A percentile compares a stretch with the other conserved stretches of the same genome.
Evolutionary conservation across 805 yeast genomes (phyloP).

Genomic region (Candida ponderosae): DNA sequence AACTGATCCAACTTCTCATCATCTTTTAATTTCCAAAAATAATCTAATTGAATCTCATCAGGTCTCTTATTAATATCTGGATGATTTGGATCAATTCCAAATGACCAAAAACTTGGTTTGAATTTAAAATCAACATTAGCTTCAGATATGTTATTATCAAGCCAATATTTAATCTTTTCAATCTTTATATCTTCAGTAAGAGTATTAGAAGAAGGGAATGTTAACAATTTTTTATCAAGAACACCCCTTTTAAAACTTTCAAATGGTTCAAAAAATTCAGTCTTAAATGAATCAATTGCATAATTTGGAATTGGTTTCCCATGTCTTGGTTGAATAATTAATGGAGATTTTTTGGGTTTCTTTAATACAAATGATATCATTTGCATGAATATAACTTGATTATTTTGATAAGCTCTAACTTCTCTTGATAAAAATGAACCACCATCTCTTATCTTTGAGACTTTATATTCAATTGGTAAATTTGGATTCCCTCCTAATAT

Average conservation of each 20-base stretch:
- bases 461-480: constrained; percentile 43
- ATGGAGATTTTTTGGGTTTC: not conserved
- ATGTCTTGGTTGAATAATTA: not conserved
- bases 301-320: not conserved
- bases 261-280: not conserved
- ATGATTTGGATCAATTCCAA: constrained; percentile 10
- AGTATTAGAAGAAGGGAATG: no score
- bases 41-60: not conserved
- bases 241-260: constrained; percentile 1
- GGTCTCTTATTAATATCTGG: not conserved
- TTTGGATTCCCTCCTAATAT: constrained; percentile 43
- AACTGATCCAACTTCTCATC: not conserved
- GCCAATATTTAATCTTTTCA: not conserved
- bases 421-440: constrained; percentile 38
- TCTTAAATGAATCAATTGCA: not conserved
- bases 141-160: not conserved
- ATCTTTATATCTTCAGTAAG: no score
- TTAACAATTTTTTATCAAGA: not conserved
- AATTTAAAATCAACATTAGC: not conserved
- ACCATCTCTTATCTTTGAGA: constrained; percentile 43
- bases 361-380: constrained; percentile 22
- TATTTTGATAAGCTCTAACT: constrained; percentile 43
- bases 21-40: constrained; percentile 1
- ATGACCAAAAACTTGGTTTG: not conserved
- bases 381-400: constrained; percentile 41